Percentiles rank a stretch among this genome's conserved stretches.
Conservation (phyloP, 495 filamentous ascomycete species). For the Jackrogersella multiformis region DNA sequence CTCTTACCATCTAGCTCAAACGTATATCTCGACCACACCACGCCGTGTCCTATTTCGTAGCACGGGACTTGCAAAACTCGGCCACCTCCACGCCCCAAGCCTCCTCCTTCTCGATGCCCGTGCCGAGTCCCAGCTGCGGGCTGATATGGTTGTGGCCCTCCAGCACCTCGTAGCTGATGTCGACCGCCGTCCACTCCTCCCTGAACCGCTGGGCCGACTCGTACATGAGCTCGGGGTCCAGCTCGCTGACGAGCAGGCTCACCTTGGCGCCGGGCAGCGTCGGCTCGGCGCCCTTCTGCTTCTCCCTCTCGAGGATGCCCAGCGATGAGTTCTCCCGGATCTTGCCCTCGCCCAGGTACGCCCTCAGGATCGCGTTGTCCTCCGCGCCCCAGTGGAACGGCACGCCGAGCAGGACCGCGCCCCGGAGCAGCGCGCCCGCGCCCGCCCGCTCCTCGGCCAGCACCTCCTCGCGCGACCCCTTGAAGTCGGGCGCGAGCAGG, state of each 20-base stretch:
- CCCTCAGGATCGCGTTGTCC: constrained; percentile 35
- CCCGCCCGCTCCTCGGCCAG: constrained; percentile 26
- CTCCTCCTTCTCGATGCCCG: constrained; percentile 52
- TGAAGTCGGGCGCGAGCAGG: constrained; percentile 44
- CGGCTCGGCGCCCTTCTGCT: constrained; percentile 36
- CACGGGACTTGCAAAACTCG: constrained; percentile 36
- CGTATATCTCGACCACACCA: neutral
- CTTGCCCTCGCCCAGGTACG: constrained; percentile 46
- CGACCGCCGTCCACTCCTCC: constrained; percentile 43
- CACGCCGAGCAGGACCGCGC: constrained; percentile 47
- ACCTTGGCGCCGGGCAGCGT: constrained; percentile 42
- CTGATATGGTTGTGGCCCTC: constrained; percentile 58
- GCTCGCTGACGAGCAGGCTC: constrained; percentile 48
- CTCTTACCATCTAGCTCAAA: neutral
- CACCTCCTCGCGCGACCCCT: constrained; percentile 37
- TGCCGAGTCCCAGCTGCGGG: constrained; percentile 48
- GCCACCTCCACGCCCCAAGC: constrained; percentile 52
- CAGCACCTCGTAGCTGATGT: constrained; percentile 44
- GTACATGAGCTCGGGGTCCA: constrained; percentile 51
- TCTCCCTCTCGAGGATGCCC: constrained; percentile 44
- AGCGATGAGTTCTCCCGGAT: constrained; percentile 41
- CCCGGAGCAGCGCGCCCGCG: constrained; percentile 45
- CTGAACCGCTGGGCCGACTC: constrained; percentile 46
- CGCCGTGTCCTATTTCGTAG: constrained; percentile 14
- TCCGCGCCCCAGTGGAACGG: constrained; percentile 49